Conservation (phyloP, 169 alveolate genomes). For the Plasmodium chabaudi region DNA sequence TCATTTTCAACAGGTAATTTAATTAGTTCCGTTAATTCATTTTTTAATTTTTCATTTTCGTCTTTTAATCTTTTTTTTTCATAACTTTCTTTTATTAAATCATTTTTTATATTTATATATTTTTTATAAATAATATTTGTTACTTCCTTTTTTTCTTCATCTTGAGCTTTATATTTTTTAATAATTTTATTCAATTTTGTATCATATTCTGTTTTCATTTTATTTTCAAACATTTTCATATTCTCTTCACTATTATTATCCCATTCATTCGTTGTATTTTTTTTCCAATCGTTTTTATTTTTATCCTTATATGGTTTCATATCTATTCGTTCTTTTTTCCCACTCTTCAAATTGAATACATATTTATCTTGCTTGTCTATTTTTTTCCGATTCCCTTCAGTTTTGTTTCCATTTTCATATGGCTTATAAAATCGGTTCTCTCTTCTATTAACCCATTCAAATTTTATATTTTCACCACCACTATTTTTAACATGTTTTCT, state of each 20-base stretch:
- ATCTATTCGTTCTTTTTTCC: constrained; percentile 11
- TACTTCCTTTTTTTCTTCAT: constrained; percentile 49
- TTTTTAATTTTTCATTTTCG: constrained; percentile 39
- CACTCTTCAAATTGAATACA: constrained; percentile 40
- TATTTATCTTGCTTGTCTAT: constrained; percentile 6
- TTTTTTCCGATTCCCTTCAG: neutral
- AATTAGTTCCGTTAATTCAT: constrained; percentile 17
- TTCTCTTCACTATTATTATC: neutral
- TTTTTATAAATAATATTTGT: constrained; percentile 34
- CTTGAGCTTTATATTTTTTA: constrained; percentile 23
- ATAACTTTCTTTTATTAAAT: constrained; percentile 16
- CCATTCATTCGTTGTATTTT: neutral
- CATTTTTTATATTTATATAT: constrained; percentile 58
- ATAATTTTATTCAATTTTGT: constrained; percentile 11
- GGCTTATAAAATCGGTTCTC: no score
- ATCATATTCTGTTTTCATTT: constrained; percentile 22
- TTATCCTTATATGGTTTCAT: neutral
- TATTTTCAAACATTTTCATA: constrained; percentile 6
- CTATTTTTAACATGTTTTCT: neutral
- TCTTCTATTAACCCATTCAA: neutral
- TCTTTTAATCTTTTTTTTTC: constrained; percentile 23
- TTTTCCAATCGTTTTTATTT: neutral
- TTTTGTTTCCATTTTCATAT: no score
- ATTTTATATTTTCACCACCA: neutral
- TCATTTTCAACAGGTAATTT: constrained; percentile 19